phyloP scores from a whole-genome alignment of 164 flowering plant genomes.

The Stephania japonica region DNA sequence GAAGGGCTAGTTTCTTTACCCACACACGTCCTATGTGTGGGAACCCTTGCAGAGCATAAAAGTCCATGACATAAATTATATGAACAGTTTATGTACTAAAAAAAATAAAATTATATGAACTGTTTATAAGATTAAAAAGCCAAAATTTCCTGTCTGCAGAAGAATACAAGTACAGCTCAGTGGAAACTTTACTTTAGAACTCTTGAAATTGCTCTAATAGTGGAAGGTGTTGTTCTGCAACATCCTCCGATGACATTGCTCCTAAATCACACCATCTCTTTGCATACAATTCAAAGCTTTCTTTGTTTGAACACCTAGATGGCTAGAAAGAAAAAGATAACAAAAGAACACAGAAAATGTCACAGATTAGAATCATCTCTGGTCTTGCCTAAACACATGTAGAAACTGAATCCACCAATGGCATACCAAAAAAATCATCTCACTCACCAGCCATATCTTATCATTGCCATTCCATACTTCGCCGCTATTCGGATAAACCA shows the following conservation, averaged over 20 bases:
- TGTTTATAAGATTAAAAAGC: neutral
- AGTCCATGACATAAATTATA: no score
- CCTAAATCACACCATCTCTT: conserved; percentile 69
- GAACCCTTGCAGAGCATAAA: no score
- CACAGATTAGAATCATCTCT: no score
- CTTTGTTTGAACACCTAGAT: conserved; percentile 53
- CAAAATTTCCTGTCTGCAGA: neutral
- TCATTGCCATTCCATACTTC: conserved; percentile 82
- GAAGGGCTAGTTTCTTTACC: no score
- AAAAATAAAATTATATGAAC: neutral
- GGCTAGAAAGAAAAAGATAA: conserved; percentile 39
- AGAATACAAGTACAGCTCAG: neutral
- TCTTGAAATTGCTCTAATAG: conserved; percentile 51
- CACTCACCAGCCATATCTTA: conserved; percentile 84
- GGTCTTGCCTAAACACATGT: no score
- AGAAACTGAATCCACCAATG: no score
- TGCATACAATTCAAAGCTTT: conserved; percentile 45
- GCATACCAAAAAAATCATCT: neutral
- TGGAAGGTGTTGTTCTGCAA: conserved; percentile 75
- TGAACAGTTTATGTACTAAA: no score
- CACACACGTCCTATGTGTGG: no score
- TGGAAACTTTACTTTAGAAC: conserved; percentile 27
- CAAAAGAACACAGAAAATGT: neutral
- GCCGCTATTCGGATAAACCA: conserved; percentile 87
- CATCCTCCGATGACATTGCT: conserved; percentile 86